Evolutionary conservation across 768 basidiomycete genomes (phyloP), one percentile per base, ranked within the genome.

Genomic region (Podaxis sp.): DNA sequence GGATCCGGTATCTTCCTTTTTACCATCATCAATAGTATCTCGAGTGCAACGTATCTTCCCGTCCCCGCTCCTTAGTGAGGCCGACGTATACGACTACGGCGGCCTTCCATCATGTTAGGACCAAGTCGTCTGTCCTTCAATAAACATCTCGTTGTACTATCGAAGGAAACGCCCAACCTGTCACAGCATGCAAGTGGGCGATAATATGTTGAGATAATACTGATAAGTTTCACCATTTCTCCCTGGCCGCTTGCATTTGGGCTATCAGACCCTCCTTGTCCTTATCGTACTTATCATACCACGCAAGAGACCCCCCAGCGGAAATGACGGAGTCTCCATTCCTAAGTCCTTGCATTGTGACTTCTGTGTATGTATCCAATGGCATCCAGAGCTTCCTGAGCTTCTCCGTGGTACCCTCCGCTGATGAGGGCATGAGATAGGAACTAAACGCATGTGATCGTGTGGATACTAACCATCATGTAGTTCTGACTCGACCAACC

Each of bases 401-500:
- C n/a, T 57, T 66, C 35, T 73, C 72, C 0, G 78, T 78, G 0
- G 74, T 82, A 27, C 80, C 82, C 67, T 82, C 76, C 44, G 76
- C 83, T 84, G 16, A 25, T 7, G 10, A 48, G 25, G 16, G 4
- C 6, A 38, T 21, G 46, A 47, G 42, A 62, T 13, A 44, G 36
- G 37, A 61, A 40, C 1, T 25, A 0, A 25, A 56, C 36, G 18
- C 37, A 54, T 16, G 28, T 28, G 36, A 60, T 25, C 40, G 16
- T 21, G 21, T 6, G 28, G 35, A 25, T 27, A 66, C 76, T 64
- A 66, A 80, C 83, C 74, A 62, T 84, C 83, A 63, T 86, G 82
- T 23, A 85, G 70, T 63, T 84, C 83, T 3, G 82, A 83, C 67
- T 86, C 83, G 7, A 82, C 81, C n/a, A 84, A 70, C 1, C 82